Base-by-base conservation (phyloP, 2,329 filamentous ascomycete species). In the Colletotrichum sp. region DNA sequence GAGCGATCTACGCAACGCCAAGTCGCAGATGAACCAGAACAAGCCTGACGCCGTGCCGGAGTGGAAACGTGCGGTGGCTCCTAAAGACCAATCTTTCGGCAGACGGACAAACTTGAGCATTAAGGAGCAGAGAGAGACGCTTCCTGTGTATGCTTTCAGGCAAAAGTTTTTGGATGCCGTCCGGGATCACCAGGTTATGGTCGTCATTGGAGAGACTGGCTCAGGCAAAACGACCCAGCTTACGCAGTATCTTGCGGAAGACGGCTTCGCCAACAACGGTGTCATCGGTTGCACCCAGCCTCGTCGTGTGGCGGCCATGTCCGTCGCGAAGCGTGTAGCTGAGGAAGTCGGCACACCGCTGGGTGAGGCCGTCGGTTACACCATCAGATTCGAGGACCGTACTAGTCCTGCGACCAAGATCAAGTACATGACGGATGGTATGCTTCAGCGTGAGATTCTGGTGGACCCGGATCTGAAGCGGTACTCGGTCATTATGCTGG, bases 371-470 rank as follows among this genome's bases (percentile, higher is more conserved):
- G 96, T 99, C 77, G 97, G 97, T 70, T 99, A 99, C 83, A 98
- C 95, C 9, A 98, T 99, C 82, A 95, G 97, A 83, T 99, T 99
- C 82, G 97, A 99, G 82, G 97, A 99, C 85, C 94, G 93, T 83
- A 98, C 96, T 0, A 95, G 93, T 78, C 92, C 95, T 3, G 90
- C 93, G 21, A 99, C 97, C 2, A 95, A 93, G 82, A 98, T 99
- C 88, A 99, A 99, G 87, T 99, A 99, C 87, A 98, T 99, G 96
- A 99, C 97, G 18, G 97, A 99, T 81, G 97, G 97, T 84, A 98
- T 98, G 95, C 91, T 99, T 83, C 93, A 98, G 86, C 92, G 97
- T 87, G 97, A 99, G 86, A 96, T 98, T 82, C 89, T 99, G 67
- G 90, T 98, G 79, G 97, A 99, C 83, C 94, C 96, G 1, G 94